These are phyloP conservation scores for Fusarium nematophilum DNA, from an alignment of 2,329 filamentous ascomycete genomes.

Conservation along the genomic window DNA sequence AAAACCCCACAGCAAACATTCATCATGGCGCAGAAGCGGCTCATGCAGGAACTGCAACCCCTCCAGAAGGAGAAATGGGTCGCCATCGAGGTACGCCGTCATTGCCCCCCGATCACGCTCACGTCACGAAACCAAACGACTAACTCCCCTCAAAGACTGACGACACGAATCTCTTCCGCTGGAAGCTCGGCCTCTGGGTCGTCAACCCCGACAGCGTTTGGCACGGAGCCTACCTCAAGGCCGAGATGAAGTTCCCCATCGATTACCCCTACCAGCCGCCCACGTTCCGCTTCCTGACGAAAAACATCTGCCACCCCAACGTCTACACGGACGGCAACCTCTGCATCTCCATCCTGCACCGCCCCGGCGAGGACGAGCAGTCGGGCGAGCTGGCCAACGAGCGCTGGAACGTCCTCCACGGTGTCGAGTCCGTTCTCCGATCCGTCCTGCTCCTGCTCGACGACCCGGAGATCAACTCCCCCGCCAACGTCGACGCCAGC, in stretches of 20 bases:
- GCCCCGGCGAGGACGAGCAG: conserved; percentile 90
- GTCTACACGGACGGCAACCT: conserved; percentile 90
- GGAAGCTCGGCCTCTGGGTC: conserved; percentile 90
- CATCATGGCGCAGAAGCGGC: conserved; percentile 72
- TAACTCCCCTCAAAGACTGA: too few species aligned
- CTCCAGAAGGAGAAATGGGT: conserved; percentile 94
- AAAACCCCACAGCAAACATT: not conserved
- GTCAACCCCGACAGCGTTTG: conserved; percentile 93
- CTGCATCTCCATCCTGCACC: conserved; percentile 96
- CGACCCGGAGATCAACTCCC: conserved; percentile 91
- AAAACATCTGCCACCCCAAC: conserved; percentile 89
- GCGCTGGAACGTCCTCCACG: conserved; percentile 93
- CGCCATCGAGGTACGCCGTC: conserved; percentile 79
- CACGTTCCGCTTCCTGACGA: conserved; percentile 82
- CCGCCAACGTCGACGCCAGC: conserved; percentile 93
- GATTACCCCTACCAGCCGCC: conserved; percentile 94
- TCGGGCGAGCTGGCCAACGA: conserved; percentile 91
- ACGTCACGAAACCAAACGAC: too few species aligned
- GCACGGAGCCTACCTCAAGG: conserved; percentile 92
- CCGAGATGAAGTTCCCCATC: conserved; percentile 85
- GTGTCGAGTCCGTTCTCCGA: conserved; percentile 93
- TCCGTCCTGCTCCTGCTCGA: conserved; percentile 93
- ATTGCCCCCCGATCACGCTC: conserved; percentile 4
- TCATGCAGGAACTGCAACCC: conserved; percentile 88
- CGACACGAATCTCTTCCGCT: conserved; percentile 85